A percentile compares a stretch with the other conserved stretches of the same genome.
phyloP scores from a whole-genome alignment of 2,329 filamentous ascomycete genomes.

The Aphanoascus verrucosus region DNA sequence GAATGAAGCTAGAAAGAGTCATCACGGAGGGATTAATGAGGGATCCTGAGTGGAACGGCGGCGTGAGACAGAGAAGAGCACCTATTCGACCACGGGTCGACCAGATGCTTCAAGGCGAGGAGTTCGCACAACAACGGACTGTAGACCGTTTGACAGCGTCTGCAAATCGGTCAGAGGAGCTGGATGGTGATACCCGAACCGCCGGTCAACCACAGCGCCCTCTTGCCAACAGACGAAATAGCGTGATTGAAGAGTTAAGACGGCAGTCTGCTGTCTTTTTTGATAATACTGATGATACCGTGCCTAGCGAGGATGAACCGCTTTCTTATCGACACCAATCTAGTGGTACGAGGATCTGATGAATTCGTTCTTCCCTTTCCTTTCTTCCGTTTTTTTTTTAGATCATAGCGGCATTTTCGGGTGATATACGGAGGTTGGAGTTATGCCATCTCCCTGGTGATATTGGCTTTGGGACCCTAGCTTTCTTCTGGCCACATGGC shows the following conservation, averaged over 20 bases:
- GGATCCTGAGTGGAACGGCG: slow-evolving; percentile 19
- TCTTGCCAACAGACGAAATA: slow-evolving; percentile 22
- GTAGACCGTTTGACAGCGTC: slow-evolving; percentile 12
- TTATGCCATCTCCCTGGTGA: neutral
- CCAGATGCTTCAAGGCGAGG: neutral
- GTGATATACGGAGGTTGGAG: neutral
- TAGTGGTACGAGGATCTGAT: slow-evolving; percentile 2
- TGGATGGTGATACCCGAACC: slow-evolving; percentile 16
- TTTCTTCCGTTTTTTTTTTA: neutral
- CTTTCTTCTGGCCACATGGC: no score
- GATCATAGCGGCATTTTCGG: neutral
- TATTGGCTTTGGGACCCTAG: no score
- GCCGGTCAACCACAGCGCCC: slow-evolving; percentile 19
- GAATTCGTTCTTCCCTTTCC: neutral
- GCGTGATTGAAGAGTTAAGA: slow-evolving; percentile 35
- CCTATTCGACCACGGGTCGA: slow-evolving; percentile 3
- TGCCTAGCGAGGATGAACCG: slow-evolving; percentile 13
- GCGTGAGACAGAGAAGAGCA: slow-evolving; percentile 13
- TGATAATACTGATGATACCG: slow-evolving; percentile 29
- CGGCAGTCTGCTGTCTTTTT: slow-evolving; percentile 40
- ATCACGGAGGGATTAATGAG: slow-evolving; percentile 46
- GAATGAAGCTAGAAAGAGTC: slow-evolving; percentile 68
- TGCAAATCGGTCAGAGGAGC: neutral
- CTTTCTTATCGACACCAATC: neutral
- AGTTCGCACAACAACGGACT: neutral